Evolutionary conservation across 2,329 filamentous ascomycete species (phyloP).

Genomic region (Raffaelea albimanens): DNA sequence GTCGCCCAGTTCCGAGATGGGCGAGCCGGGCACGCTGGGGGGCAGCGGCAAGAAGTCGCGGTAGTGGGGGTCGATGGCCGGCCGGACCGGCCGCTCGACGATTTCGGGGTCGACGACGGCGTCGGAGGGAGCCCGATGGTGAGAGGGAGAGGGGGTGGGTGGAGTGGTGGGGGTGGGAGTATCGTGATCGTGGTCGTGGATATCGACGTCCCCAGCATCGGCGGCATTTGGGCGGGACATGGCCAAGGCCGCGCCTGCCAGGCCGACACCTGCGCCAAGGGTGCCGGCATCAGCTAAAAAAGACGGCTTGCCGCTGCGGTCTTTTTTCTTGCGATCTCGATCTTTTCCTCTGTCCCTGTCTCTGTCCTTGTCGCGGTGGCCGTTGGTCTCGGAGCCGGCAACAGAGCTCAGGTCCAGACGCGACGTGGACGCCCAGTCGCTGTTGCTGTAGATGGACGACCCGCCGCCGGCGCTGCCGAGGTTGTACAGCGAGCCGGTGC

Average conservation of each 20-base stretch:
- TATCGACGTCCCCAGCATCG: constrained; percentile 29
- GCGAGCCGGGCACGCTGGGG: constrained; percentile 47
- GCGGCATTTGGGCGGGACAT: constrained; percentile 35
- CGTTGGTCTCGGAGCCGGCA: not conserved
- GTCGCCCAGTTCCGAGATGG: constrained; percentile 18
- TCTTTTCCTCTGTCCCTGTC: not conserved
- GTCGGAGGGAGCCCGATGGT: constrained; percentile 8
- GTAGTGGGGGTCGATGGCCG: constrained; percentile 57
- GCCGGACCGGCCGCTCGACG: constrained; percentile 47
- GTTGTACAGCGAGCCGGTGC: not conserved
- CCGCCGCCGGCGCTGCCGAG: constrained; percentile 16
- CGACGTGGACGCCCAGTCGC: constrained; percentile 13
- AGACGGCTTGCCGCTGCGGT: constrained; percentile 27
- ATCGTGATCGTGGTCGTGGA: not conserved
- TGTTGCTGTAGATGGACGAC: constrained; percentile 20
- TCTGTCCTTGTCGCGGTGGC: not conserved
- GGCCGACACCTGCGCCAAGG: constrained; percentile 60
- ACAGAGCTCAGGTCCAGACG: not conserved
- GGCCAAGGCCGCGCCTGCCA: constrained; percentile 37
- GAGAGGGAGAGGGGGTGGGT: no score
- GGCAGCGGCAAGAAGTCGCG: constrained; percentile 56
- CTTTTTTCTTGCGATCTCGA: not conserved
- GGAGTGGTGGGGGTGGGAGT: no score
- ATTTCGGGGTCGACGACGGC: constrained; percentile 49
- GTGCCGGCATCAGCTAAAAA: constrained; percentile 66